Evolutionary conservation across 75 land plant genomes (phyloP), one percentile per base, ranked within the genome.

Genomic region (Cupressus sempervirens): DNA sequence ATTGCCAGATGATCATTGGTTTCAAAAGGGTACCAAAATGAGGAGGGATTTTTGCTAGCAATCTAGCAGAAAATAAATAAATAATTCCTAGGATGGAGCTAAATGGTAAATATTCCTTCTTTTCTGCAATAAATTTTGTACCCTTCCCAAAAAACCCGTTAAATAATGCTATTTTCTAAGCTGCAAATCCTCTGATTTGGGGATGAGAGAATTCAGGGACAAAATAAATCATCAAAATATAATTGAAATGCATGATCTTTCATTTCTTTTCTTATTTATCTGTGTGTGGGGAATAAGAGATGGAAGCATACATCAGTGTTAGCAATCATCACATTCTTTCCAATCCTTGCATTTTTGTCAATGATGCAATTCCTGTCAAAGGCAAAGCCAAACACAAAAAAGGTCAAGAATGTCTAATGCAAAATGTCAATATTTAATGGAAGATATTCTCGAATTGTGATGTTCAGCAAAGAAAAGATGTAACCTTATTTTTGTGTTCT

Each of bases 401-500:
- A 72, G 32, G 52, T 50, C 40, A 23, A 8, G 26, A 82, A 20
- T 48, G 4, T 26, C 80, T 35, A 41, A 7, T 80, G 76, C 50
- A 11, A 79, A 48, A 7, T 79, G 45, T 26, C 45, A 45, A 79
- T 2, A 38, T 38, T 38, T 79, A 29, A 26, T 45, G n/a, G 46
- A 43, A 79, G 10, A 20, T 29, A 45, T 41, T 79, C 45, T 67
- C 2, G 4, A n/a, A 26, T 45, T 45, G 38, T 20, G 80, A 52
- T 72, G 20, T 23, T 83, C 43, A 35, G 84, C 82, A 81, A 85
- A 84, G 52, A 2, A 85, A 45, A 46, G 86, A 29, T 12, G 6
- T 32, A 86, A 95, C 99, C 92, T 96, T 87, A 97, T 97, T 81
- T 84, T 93, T 65, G 98, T 89, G 76, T 96, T 93, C 81, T 91